Evolutionary conservation across 139 green algal species (phyloP), one percentile per base, ranked within the genome.

Genomic region (Coccomyxa sp.): DNA sequence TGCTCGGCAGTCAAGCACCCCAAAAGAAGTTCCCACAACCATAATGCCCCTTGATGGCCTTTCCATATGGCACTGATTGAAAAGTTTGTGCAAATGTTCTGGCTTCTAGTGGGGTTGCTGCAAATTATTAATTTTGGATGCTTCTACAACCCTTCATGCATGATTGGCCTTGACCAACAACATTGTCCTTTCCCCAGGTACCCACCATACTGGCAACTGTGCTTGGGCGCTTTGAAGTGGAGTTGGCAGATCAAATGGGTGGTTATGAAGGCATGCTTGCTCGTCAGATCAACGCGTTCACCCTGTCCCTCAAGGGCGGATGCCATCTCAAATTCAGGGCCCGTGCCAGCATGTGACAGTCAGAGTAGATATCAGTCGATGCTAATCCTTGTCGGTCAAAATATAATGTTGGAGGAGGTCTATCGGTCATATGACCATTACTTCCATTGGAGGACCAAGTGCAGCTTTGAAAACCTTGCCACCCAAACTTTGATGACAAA

Each of bases 251-350:
- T 18, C 58, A 76, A 30, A 71, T 82, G 31, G 58, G 38, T 57
- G 59, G 59, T n/a, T 58, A 82, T 76, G 28, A 71, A 51, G 58
- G 58, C 79, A 82, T 59, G 58, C 45, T 76, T 28, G 38, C n/a
- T 51, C 59, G 67, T 58, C n/a, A 77, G 14, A 77, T 76, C n/a
- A 76, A 32, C 7, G 59, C 79, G 57, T 27, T 32, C 31, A 76
- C 45, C n/a, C 58, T 77, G 16, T 71, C 66, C 58, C n/a, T 82
- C 58, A 68, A 82, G 27, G 59, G 60, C 27, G 17, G 38, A 15
- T 59, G 28, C 76, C 32, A 58, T 30, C 79, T 58, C 11, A 82
- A 59, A 59, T 82, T 57, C 66, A 71, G 78, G 45, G 27, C 67
- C 30, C 67, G 78, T 81, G 45, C 23, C 18, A 81, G 45, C 31